Conservation (phyloP, 148 eudicot genomes). For the Fagopyrum esculentum region DNA sequence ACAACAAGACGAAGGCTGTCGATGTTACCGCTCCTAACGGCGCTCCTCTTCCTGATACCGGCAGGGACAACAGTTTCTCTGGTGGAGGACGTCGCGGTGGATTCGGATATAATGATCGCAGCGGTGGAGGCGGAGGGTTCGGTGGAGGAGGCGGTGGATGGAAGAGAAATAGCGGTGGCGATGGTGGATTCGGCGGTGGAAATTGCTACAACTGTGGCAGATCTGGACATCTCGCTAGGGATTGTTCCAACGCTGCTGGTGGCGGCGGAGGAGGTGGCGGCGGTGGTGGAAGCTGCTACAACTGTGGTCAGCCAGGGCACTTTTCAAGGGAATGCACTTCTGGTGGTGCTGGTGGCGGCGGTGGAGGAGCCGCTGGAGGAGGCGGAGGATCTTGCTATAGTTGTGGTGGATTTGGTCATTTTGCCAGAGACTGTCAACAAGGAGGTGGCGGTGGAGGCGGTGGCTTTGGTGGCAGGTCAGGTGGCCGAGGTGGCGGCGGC, state of each 20-base stretch:
- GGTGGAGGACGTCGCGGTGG: constrained; percentile 4
- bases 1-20: neutral
- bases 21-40: constrained; percentile 5
- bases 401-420: constrained; percentile 34
- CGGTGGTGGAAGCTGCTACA: constrained; percentile 18
- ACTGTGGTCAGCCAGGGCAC: constrained; percentile 26
- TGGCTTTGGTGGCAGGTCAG: neutral
- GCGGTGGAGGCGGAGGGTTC: constrained; percentile 1
- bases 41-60: neutral
- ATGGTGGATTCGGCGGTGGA: neutral
- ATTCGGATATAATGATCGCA: neutral
- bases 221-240: constrained; percentile 1
- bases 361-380: constrained; percentile 21
- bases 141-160: neutral
- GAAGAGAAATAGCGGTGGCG: constrained; percentile 7
- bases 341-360: neutral
- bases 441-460: neutral
- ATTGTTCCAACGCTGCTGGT: neutral
- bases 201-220: constrained; percentile 7
- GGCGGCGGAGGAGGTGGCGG: constrained; percentile 14
- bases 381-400: constrained; percentile 28
- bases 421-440: constrained; percentile 44
- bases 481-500: constrained; percentile 26
- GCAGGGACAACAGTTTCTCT: neutral
- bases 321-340: constrained; percentile 23